Conservation (phyloP, 768 basidiomycete species). For the Termitomyces sp. region DNA sequence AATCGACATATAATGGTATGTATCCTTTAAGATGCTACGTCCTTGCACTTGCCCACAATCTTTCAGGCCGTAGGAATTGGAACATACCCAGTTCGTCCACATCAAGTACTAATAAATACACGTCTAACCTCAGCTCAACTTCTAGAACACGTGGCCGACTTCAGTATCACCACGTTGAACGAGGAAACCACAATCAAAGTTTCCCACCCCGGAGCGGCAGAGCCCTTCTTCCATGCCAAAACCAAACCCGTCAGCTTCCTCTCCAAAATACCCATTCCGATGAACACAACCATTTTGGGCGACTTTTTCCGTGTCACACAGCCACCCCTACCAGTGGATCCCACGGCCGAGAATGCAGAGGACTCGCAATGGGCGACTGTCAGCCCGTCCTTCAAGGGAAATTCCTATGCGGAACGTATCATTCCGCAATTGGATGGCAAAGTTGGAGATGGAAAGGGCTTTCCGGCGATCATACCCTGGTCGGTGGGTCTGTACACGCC, state of each 20-base stretch:
- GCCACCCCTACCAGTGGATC: conserved; percentile 19
- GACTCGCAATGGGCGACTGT: conserved; percentile 17
- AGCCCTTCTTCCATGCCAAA: conserved; percentile 27
- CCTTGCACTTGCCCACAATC: neutral
- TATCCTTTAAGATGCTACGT: neutral
- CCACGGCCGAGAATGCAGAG: conserved; percentile 16
- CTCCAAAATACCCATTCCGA: conserved; percentile 18
- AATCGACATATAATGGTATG: conserved; percentile 24
- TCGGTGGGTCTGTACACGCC: conserved; percentile 9
- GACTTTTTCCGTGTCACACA: conserved; percentile 14
- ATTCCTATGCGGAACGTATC: conserved; percentile 8
- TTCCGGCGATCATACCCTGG: conserved; percentile 22
- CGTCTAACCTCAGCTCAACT: neutral
- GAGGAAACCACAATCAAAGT: conserved; percentile 22
- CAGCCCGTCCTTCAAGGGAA: conserved; percentile 13
- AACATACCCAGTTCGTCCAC: conserved; percentile 25
- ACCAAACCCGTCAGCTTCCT: conserved; percentile 21
- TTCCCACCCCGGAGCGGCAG: conserved; percentile 12
- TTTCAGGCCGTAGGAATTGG: conserved; percentile 28
- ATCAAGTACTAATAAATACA: neutral
- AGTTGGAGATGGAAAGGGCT: conserved; percentile 21
- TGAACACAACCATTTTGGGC: conserved; percentile 14
- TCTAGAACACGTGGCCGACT: conserved; percentile 26
- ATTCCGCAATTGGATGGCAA: conserved; percentile 14
- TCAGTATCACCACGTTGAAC: conserved; percentile 17